phyloP scores from a whole-genome alignment of 371 early-diverging fungal genomes.

The Zancudomyces culisetae region DNA sequence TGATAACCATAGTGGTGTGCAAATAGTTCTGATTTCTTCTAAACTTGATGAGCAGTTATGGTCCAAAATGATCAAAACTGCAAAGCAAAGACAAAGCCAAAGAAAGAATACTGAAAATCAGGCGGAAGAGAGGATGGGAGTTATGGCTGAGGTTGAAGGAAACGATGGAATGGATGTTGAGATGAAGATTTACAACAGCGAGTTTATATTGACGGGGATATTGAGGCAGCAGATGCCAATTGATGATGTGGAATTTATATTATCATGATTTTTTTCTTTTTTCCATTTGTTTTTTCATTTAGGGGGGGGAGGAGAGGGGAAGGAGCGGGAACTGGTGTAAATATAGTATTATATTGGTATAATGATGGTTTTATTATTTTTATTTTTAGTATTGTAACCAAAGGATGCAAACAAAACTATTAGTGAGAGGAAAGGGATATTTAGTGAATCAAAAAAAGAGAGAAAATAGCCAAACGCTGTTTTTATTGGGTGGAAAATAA shows the following conservation, averaged over 20 bases:
- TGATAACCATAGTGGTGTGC: neutral
- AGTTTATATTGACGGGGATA: constrained; percentile 1
- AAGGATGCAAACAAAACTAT: too few relatives aligned
- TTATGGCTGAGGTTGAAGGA: constrained; percentile 10
- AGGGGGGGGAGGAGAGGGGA: too few relatives aligned
- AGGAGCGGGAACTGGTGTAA: too few relatives aligned
- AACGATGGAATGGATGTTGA: neutral
- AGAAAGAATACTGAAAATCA: constrained; percentile 15
- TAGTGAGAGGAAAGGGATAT: too few relatives aligned
- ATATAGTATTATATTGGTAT: too few relatives aligned
- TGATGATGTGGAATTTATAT: neutral
- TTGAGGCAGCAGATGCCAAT: neutral
- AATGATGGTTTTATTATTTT: too few relatives aligned
- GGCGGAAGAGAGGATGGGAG: constrained; percentile 8
- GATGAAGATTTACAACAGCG: constrained; percentile 10
- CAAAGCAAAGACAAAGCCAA: too few relatives aligned
- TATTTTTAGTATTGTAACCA: too few relatives aligned
- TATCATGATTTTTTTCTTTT: neutral
- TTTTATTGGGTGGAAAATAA: too few relatives aligned
- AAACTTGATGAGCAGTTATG: neutral
- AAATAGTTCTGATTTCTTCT: neutral
- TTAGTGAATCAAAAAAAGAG: too few relatives aligned
- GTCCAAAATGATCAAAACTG: constrained; percentile 6
- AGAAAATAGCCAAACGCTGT: too few relatives aligned
- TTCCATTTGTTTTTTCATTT: too few relatives aligned